Evolutionary conservation across 2,329 filamentous ascomycete species (phyloP), one percentile per base, ranked within the genome.

Genomic region (Septoria petroselini): DNA sequence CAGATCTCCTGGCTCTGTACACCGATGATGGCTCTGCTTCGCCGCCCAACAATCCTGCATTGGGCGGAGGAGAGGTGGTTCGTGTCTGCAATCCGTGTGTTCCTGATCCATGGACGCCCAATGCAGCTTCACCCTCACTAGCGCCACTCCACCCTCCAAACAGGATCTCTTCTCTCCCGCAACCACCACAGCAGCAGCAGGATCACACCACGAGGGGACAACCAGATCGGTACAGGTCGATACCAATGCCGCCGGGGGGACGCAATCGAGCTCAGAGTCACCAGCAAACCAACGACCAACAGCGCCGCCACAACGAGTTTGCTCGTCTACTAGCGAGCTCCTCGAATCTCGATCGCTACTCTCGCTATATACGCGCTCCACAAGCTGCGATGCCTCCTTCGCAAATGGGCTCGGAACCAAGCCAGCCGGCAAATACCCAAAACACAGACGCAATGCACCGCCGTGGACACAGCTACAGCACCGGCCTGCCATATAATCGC

Each of bases 51-150:
- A 79, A 78, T 54, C 74, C 73, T 46, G 75, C 72, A 18, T 68
- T 84, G 14, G 81, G 81, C 30, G 83, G 83, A 44, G 83, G 83
- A 25, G 82, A 84, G 62, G 79, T 82, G 65, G 84, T 87, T 29
- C 76, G 84, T 52, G 76, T 87, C 7, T 87, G 84, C 70, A 86
- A 86, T 61, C 84, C 84, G 9, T 87, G 84, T 64, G 84, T 87
- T 8, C 84, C 84, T 29, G 83, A 86, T 69, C 84, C 66, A 3
- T 67, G 65, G 63, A 61, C 55, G 7, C 64, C 63, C 27, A 55
- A 31, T 7, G 27, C 37, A 34, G 27, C 11, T 29, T 19, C 27
- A 30, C 37, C 38, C 21, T 37, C 43, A 8, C 37, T 21, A 33
- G 21, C 25, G n/a, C 30, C 11, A 18, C 6, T 40, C 15, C 44